A percentile compares a stretch with the other conserved stretches of the same genome.
These are phyloP conservation scores for Podila epicladia DNA, from an alignment of 192 early-diverging fungal genomes.

Conservation along the genomic window DNA sequence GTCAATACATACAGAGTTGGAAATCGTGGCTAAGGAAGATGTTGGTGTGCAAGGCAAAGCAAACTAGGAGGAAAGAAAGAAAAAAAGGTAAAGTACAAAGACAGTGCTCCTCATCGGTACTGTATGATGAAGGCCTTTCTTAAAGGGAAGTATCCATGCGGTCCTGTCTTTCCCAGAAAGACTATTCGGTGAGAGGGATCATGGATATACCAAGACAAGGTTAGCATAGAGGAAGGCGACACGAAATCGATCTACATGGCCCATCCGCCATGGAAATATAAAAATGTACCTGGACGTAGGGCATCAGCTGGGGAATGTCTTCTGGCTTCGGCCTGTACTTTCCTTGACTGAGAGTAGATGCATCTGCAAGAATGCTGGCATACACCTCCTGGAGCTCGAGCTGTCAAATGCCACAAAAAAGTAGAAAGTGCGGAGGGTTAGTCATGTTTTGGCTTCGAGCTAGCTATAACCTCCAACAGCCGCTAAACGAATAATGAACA, in stretches of 20 bases:
- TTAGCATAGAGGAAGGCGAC: not conserved
- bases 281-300: slow-evolving; percentile 24
- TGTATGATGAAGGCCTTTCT: not conserved
- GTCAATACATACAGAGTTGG: too few species aligned
- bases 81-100: not conserved
- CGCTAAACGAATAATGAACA: too few species aligned
- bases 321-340: slow-evolving; percentile 37
- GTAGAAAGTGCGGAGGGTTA: not conserved
- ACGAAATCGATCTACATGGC: not conserved
- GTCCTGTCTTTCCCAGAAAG: not conserved
- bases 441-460: not conserved
- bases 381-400: slow-evolving; percentile 12
- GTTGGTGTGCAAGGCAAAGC: too few species aligned
- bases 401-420: slow-evolving; percentile 1
- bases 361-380: slow-evolving; percentile 29
- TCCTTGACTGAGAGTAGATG: slow-evolving; percentile 23
- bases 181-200: not conserved
- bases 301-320: slow-evolving; percentile 26
- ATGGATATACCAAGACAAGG: not conserved
- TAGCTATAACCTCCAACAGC: not conserved
- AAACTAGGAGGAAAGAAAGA: not conserved
- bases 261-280: not conserved
- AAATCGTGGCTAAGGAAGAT: too few species aligned
- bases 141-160: not conserved
- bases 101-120: not conserved